Percentiles rank a stretch among this genome's conserved stretches.
Conservation (phyloP, 116 monocot species). For the Phalaenopsis hybrid region DNA sequence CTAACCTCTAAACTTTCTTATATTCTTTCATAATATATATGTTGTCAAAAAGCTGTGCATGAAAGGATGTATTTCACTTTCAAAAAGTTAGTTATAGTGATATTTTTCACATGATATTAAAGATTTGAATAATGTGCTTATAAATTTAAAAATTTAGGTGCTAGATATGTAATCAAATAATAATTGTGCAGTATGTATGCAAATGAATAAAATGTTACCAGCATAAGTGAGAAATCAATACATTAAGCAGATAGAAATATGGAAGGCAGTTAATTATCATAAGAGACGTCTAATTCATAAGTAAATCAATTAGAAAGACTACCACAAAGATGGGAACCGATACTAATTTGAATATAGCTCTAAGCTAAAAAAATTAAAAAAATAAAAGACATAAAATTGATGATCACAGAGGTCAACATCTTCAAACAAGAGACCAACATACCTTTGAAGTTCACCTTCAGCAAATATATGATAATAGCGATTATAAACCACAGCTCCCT, state of each 20-base stretch:
- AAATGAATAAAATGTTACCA: too few species aligned
- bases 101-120: too few species aligned
- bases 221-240: too few species aligned
- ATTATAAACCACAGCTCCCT: conserved; percentile 86
- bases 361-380: neutral
- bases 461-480: conserved; percentile 97
- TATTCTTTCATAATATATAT: too few species aligned
- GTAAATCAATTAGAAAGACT: neutral
- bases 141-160: too few species aligned
- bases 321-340: neutral
- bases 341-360: neutral
- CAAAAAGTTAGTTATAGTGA: too few species aligned
- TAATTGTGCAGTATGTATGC: too few species aligned
- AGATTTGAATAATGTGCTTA: too few species aligned
- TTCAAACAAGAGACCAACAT: neutral
- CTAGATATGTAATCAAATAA: too few species aligned
- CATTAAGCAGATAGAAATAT: neutral
- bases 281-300: neutral
- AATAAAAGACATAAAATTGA: neutral
- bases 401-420: neutral
- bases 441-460: conserved; percentile 97
- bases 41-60: too few species aligned
- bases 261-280: neutral
- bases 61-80: too few species aligned
- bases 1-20: too few species aligned